Evolutionary conservation across 176 grass and related monocot species (phyloP), one percentile per base, ranked within the genome.

Genomic region (Microstegium vimineum): DNA sequence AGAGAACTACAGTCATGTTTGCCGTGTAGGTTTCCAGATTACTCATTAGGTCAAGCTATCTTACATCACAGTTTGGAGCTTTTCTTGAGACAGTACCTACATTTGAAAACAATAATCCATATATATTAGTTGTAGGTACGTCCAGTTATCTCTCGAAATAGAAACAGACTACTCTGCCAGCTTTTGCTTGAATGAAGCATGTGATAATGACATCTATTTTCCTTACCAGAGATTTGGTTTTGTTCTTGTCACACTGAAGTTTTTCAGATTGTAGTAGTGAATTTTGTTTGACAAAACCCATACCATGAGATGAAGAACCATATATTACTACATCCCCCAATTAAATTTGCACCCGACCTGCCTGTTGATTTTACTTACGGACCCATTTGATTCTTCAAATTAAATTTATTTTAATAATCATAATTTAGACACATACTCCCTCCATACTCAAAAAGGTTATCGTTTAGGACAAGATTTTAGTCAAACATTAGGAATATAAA

Each of bases 161-260:
- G 37, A 62, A 47, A 22, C 26, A 7, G 1, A 69, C 13, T 20
- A 4, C 1, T n/a, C n/a, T 36, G 1, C 18, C 5, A 27, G 15
- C 0, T 41, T 59, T 80, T 70, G 3, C 37, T 62, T 49, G 40
- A 77, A 14, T 61, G 37, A 56, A 74, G 17, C 85, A 87, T 87
- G 40, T 70, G 73, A 87, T 77, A 82, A 82, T 80, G 45, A 3
- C n/a, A 7, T 57, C 22, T n/a, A 57, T 23, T 3, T 31, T 56
- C 59, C 25, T 62, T 28, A 15, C 59, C 4, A 62, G 59, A 12
- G 59, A 28, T 62, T 5, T 62, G 23, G 4, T 61, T 27, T 28
- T 61, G n/a, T 34, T 23, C n/a, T 69, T 31, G 5, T 22, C 22
- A 37, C 23, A 57, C 4, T 61, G 5, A 30, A 45, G 23, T 17